Evolutionary conservation across 345 rosid genomes (phyloP), one percentile per base, ranked within the genome.

Genomic region (Geranium brycei): DNA sequence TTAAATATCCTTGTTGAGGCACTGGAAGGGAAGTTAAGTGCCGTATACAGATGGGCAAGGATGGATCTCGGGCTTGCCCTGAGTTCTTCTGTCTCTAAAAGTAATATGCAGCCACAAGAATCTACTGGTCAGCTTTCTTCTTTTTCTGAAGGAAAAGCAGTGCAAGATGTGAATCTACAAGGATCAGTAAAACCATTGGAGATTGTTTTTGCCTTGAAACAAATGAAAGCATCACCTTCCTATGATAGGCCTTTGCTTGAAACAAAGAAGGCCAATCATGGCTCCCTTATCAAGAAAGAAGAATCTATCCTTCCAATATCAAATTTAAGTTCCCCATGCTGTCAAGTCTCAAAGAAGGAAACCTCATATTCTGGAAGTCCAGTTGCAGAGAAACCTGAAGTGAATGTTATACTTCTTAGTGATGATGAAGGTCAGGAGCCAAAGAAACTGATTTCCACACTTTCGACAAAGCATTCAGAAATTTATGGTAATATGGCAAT

Each of bases 21-120:
- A 59, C 71, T 95, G 80, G 97, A 87, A 80, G 99, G 99, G 63
- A 95, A 88, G 77, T 66, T 95, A 66, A 87, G 97, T 76, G 87
- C 99, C 62, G 81, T 95, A 31, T 95, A 91, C 78, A 82, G 93
- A 80, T 95, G 99, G 99, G 96, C 96, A 17, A 85, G 80, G 75
- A 85, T 80, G 41, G 97, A 91, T 82, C 91, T 95, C 72, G 99
- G 97, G 64, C 76, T 95, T 61, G 89, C 93, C 64, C 78, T 91
- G 75, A 81, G 84, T 75, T 83, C 89, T 57, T 68, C 66, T 11
- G 51, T 80, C 65, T 68, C 87, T 16, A 83, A 69, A 61, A 83
- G 72, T 71, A 85, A 71, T 40, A 59, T 61, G 61, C 78, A 68
- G 57, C 1, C 28, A 23, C 28, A 23, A 23, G 28, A 23, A 23